Evolutionary conservation across 192 early-diverging fungal genomes (phyloP).

Genomic region (Chytriomyces confervae): DNA sequence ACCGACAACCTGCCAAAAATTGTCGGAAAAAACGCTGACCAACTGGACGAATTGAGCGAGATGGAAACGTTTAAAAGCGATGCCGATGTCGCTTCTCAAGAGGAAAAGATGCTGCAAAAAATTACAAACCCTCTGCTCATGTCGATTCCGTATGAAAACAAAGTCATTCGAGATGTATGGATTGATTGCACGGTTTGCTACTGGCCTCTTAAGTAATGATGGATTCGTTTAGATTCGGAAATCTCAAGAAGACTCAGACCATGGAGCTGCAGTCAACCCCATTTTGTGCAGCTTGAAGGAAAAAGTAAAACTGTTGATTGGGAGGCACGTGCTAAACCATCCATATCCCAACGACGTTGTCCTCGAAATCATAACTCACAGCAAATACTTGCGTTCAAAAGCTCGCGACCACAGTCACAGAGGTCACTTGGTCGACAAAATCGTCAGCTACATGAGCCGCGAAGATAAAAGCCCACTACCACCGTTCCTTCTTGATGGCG

Average conservation of each 20-base stretch:
- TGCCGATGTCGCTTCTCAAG: background rate
- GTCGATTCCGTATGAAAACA: constrained; percentile 29
- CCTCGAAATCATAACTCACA: constrained; percentile 16
- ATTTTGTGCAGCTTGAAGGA: too few species aligned
- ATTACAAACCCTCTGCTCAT: background rate
- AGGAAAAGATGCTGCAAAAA: constrained; percentile 14
- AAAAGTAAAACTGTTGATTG: too few species aligned
- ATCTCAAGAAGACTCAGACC: too few species aligned
- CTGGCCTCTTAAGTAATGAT: too few species aligned
- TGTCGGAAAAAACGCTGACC: background rate
- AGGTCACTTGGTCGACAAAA: constrained; percentile 24
- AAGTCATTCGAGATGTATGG: constrained; percentile 1
- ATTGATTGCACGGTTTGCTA: background rate
- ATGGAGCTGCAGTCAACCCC: too few species aligned
- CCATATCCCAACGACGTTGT: constrained; percentile 5
- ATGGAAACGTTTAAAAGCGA: background rate
- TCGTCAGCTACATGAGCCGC: constrained; percentile 18
- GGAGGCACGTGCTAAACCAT: background rate
- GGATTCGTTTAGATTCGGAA: too few species aligned
- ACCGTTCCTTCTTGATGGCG: constrained; percentile 24
- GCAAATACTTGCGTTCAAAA: background rate
- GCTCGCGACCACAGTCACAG: constrained; percentile 19
- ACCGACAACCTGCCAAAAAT: constrained; percentile 3
- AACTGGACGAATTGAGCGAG: background rate
- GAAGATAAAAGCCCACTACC: constrained; percentile 4